Evolutionary conservation across 176 grass and related monocot genomes (phyloP), one percentile per base, ranked within the genome.

Genomic region (Stipa capillata): DNA sequence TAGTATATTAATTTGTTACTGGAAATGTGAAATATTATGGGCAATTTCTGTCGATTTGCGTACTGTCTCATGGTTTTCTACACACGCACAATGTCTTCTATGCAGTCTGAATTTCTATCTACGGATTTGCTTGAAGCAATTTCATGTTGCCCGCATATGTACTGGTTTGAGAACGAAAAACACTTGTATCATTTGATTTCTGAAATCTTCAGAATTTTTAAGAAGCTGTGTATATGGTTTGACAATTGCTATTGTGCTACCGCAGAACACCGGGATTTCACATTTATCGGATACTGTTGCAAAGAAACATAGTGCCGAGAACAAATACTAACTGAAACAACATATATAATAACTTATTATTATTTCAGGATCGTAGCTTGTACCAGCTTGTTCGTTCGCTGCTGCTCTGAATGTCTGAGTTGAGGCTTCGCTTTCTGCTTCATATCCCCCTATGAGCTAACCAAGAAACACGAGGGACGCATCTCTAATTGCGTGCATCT

Each of bases 401-500:
- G 25, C 55, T 25, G 11, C 0, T 16, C 12, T 58, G 1, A 29
- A 58, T 58, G 55, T 23, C 25, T 58, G 13, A 58, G 24, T 28
- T 4, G 12, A 14, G 54, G 54, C 54, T 57, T 28, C 24, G 25
- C 24, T 28, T 28, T 57, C 24, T 57, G 54, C 24, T 57, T 12
- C 3, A 12, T 16, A 0, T 31, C 7, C 1, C 6, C 6, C 28
- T 32, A 8, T 17, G 14, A 60, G 6, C 14, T 60, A 33, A 15
- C 3, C 25, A 33, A 33, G 15, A 72, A 7, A 73, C 2, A 0
- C 0, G 20, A 73, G 2, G 20, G 53, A 73, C 4, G 20, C 32
- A 54, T 54, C 49, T 54, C 29, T 73, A 31, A 54, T 73, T n/a
- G 31, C 70, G 54, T 73, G 70, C 18, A 73, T 54, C 48, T 73